A percentile compares a stretch with the other conserved stretches of the same genome.
These are phyloP conservation scores for Trichoderma polysporum DNA, from an alignment of 2,329 filamentous ascomycete species.

Conservation along the genomic window DNA sequence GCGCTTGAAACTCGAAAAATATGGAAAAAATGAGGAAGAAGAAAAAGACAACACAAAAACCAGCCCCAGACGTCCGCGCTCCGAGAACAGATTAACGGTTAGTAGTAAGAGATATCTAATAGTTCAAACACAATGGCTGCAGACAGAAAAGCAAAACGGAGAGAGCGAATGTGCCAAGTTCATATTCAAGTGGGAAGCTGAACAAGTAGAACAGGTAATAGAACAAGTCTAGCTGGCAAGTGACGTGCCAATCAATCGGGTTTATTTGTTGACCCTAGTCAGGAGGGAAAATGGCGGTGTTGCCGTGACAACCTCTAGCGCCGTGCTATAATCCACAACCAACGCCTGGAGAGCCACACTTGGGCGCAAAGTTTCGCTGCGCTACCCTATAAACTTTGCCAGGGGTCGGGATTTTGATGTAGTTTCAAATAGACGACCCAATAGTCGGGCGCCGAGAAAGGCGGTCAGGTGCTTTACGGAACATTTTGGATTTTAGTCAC, in stretches of 20 bases:
- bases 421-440: background rate
- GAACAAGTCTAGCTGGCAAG: constrained; percentile 20
- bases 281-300: constrained; percentile 8
- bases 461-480: background rate
- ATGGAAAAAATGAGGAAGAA: background rate
- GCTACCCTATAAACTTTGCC: constrained; percentile 6
- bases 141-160: constrained; percentile 20
- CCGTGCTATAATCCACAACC: background rate
- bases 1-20: constrained; percentile 10
- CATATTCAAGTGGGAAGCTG: constrained; percentile 32
- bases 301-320: constrained; percentile 18
- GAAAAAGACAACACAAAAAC: background rate
- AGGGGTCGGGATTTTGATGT: background rate
- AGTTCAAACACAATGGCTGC: constrained; percentile 27
- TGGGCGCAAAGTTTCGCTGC: background rate
- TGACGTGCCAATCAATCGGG: constrained; percentile 26
- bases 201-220: background rate
- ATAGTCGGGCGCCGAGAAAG: background rate
- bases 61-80: background rate
- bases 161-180: constrained; percentile 19
- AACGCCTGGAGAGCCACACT: background rate
- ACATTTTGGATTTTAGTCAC: background rate
- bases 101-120: constrained; percentile 15
- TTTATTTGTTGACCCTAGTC: constrained; percentile 20
- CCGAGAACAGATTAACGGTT: background rate